Evolutionary conservation across 208 protist genomes (phyloP).

Genomic region (Tritrichomonas foetus): DNA sequence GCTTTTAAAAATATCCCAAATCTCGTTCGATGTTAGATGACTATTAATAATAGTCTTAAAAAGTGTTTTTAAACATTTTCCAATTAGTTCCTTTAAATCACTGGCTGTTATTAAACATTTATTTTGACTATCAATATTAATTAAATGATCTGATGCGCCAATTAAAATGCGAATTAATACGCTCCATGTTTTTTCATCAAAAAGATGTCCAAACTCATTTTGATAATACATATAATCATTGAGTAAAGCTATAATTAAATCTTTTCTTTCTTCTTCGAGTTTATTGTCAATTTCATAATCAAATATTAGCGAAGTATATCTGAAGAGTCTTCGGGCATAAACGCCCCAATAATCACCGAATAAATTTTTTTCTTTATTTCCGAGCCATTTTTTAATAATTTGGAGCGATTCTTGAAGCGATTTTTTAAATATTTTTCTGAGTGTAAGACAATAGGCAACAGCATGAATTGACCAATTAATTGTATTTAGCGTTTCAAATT

Average conservation of each 20-base stretch:
- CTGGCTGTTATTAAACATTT: background rate
- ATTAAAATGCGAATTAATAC: slow-evolving; percentile 18
- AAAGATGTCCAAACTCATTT: background rate
- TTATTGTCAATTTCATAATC: background rate
- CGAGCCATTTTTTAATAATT: background rate
- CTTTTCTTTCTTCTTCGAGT: background rate
- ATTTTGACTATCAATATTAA: background rate
- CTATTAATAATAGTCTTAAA: background rate
- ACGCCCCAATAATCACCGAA: background rate
- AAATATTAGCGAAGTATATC: background rate
- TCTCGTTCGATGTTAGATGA: background rate
- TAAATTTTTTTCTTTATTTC: background rate
- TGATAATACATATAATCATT: background rate
- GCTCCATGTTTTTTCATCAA: background rate
- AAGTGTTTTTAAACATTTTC: background rate
- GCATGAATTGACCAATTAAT: background rate
- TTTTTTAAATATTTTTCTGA: background rate
- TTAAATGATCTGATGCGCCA: background rate
- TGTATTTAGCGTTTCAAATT: background rate
- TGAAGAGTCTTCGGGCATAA: background rate
- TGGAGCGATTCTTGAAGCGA: background rate
- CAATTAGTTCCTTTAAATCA: background rate
- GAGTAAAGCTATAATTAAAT: background rate
- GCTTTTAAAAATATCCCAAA: background rate
- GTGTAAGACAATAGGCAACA: slow-evolving; percentile 15